phyloP scores from a whole-genome alignment of 345 rosid species.

The Gossypium ekmanianum region DNA sequence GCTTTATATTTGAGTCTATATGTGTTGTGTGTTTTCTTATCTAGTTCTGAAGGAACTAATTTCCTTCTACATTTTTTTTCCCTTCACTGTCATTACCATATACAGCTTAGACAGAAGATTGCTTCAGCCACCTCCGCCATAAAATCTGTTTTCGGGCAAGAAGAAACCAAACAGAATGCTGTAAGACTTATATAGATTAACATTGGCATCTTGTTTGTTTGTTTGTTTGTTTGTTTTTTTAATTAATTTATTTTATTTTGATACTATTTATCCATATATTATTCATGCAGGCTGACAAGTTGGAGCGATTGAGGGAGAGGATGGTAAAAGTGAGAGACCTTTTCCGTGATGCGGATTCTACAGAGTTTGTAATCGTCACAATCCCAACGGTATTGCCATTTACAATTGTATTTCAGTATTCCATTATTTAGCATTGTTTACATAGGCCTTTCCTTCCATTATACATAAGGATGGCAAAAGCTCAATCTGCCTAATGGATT shows the following conservation, averaged over 20 bases:
- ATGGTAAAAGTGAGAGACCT: slow-evolving; percentile 98
- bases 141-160: slow-evolving; percentile 91
- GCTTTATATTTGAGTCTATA: too few relatives aligned
- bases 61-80: not conserved
- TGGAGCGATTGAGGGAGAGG: slow-evolving; percentile 83
- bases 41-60: not conserved
- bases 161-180: slow-evolving; percentile 50
- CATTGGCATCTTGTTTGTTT: not conserved
- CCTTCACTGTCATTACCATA: not conserved
- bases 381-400: slow-evolving; percentile 72
- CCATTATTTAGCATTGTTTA: not conserved
- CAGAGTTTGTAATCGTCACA: slow-evolving; percentile 92
- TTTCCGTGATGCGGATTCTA: slow-evolving; percentile 80
- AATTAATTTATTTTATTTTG: not conserved
- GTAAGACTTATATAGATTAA: slow-evolving; percentile 43
- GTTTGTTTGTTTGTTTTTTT: not conserved
- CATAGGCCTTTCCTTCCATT: not conserved
- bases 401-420: not conserved
- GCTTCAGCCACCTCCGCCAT: slow-evolving; percentile 90
- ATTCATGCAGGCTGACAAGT: slow-evolving; percentile 62
- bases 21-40: not conserved
- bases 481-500: too few relatives aligned
- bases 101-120: slow-evolving; percentile 91
- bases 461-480: too few relatives aligned
- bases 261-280: slow-evolving; percentile 2